Base-by-base conservation (phyloP, 139 green algal species). In the Chloropicon primus region DNA sequence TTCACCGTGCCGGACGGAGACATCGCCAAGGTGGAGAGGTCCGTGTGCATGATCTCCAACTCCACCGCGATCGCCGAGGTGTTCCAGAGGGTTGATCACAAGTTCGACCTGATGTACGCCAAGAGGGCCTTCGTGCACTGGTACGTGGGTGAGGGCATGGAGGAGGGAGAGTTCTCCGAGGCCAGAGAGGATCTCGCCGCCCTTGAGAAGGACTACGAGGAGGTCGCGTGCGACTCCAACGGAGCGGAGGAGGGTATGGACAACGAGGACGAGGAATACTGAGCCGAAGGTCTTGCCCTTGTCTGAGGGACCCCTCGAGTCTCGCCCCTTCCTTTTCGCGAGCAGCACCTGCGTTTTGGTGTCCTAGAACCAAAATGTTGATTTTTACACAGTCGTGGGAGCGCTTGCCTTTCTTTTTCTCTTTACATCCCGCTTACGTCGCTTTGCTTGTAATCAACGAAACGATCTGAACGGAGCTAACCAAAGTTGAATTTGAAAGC, bases 41-140 rank as follows among this genome's bases (percentile, higher is more conserved):
- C 94, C 74, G 94, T 98, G 84, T 99, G 95, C 94, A 99, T 99
- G 95, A 99, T 99, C 86, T 95, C 91, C 86, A 99, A 99, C 94
- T 95, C 89, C 79, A 99, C 95, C 25, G 93, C 92, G 84, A 97
- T 99, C 81, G 93, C 94, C 27, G 95, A 99, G 88, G 85, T 90
- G n/a, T 96, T 98, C 81, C 92, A 86, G 79, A 86, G 94, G 78
- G 90, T 99, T 80, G 93, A 98, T 87, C 95, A 99, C 91, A 99
- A 99, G 93, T 99, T 99, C 80, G 94, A 99, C 81, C 92, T 99
- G 1, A 99, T 99, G 95, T 99, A 98, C 80, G 93, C 94, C 89
- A 99, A 99, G 94, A 91, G 94, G 83, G 94, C 94, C 72, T 99
- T 99, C 81, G 94, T 99, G 76, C 95, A 99, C 91, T 98, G 95